Conservation (phyloP, 179 eudicot species). For the Heliamphora pulchella region DNA sequence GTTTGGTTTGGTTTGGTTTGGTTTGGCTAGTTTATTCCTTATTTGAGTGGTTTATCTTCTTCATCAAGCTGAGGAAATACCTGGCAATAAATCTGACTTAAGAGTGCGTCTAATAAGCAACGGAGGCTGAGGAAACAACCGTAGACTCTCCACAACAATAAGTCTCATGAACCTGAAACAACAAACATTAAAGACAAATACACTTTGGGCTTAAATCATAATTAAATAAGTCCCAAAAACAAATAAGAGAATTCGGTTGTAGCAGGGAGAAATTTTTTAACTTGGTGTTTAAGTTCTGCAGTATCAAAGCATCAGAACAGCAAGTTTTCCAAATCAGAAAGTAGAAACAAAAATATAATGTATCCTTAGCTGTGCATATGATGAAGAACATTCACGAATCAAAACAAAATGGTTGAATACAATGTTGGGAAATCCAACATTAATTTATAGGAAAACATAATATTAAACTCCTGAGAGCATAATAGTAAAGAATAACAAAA, state of each 20-base stretch:
- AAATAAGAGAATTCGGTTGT: not conserved
- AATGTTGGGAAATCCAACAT: too few relatives aligned
- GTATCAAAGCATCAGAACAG: slow-evolving; percentile 5
- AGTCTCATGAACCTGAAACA: slow-evolving; percentile 74
- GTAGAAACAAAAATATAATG: not conserved
- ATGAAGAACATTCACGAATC: not conserved
- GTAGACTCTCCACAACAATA: slow-evolving; percentile 80
- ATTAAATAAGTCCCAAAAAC: not conserved
- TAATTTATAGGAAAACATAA: too few relatives aligned
- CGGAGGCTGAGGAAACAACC: slow-evolving; percentile 96
- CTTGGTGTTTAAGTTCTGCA: slow-evolving; percentile 4
- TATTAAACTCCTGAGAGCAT: too few relatives aligned
- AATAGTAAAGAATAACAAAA: too few relatives aligned
- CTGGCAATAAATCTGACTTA: slow-evolving; percentile 76
- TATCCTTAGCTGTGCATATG: not conserved
- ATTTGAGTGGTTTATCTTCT: too few relatives aligned
- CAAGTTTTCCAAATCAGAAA: not conserved
- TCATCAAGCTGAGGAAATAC: too few relatives aligned
- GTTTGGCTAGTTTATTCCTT: too few relatives aligned
- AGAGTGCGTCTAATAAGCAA: slow-evolving; percentile 89
- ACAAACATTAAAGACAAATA: not conserved
- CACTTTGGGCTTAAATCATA: not conserved
- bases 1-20: too few relatives aligned
- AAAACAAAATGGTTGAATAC: not conserved
- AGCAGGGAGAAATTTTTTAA: not conserved